Evolutionary conservation across 495 filamentous ascomycete genomes (phyloP), one percentile per base, ranked within the genome.

Genomic region (Hypoxylon perforatum): DNA sequence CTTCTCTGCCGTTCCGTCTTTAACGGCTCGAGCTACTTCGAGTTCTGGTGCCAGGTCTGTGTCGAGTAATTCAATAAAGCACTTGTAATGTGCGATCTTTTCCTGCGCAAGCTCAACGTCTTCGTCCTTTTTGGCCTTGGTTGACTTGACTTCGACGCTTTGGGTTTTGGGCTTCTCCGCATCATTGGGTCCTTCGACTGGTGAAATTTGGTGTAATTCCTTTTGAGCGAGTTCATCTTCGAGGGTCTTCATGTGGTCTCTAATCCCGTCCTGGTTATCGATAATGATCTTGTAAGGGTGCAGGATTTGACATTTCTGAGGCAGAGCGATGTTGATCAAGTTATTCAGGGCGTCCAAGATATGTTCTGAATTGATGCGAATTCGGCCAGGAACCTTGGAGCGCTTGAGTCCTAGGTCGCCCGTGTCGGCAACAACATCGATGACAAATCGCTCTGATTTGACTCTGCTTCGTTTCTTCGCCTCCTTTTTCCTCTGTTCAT

Each of bases 351-450:
- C 25, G 35, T 57, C 54, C 18, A 57, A 19, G 15, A 57, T 47
- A 23, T 57, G 54, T 47, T 57, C 41, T 41, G 54, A 57, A 47
- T 57, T 57, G 54, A 57, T 57, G 14, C 54, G 54, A 4, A 57
- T 57, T 18, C 54, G 54, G 54, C 41, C 11, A n/a, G 45, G 18
- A 18, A 47, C 18, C 6, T 23, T 25, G 47, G 19, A 7, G 4
- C n/a, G 41, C 39, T 35, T 47, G 17, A 46, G 41, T 21, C 41
- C 54, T 14, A 57, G 11, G 19, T 57, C 54, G 23, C 54, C 54
- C n/a, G 15, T 38, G 14, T 57, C 54, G 11, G 41, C 25, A 39
- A 47, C 54, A 19, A 47, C 35, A 22, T 57, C 45, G 19, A 48
- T 48, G 22, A 28, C 45, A 15, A 25, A 48, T 6, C 9, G 5